phyloP scores from a whole-genome alignment of 1,139 yeast genomes.

The Taiozyma sp. region DNA sequence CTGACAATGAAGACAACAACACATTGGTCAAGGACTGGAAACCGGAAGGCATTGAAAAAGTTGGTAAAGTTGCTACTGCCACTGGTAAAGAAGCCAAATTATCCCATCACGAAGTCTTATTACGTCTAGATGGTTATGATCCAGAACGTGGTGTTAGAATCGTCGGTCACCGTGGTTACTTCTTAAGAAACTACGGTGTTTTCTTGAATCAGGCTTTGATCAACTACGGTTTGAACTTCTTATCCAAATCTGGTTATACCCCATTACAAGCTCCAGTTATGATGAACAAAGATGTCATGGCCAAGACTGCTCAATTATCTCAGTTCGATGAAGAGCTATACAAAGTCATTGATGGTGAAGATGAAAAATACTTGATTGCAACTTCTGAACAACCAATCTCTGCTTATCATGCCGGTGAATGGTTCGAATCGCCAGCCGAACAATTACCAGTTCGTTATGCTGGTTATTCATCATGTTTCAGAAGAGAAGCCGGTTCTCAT shows the following conservation, averaged over 20 bases:
- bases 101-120: slow-evolving; percentile 93
- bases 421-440: slow-evolving; percentile 98
- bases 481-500: slow-evolving; percentile 99
- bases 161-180: slow-evolving; percentile 98
- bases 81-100: slow-evolving; percentile 74
- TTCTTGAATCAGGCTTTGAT: slow-evolving; percentile 97
- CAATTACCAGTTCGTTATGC: slow-evolving; percentile 96
- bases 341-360: slow-evolving; percentile 95
- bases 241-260: slow-evolving; percentile 73
- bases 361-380: slow-evolving; percentile 96
- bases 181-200: slow-evolving; percentile 91
- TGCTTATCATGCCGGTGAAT: slow-evolving; percentile 95
- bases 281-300: slow-evolving; percentile 99
- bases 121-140: slow-evolving; percentile 95
- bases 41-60: slow-evolving; percentile 57
- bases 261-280: slow-evolving; percentile 98
- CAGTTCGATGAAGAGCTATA: slow-evolving; percentile 97
- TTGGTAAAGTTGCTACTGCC: slow-evolving; percentile 62
- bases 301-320: slow-evolving; percentile 97
- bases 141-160: slow-evolving; percentile 98
- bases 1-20: slow-evolving; percentile 87
- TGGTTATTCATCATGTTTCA: slow-evolving; percentile 97
- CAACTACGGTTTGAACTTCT: slow-evolving; percentile 87
- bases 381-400: slow-evolving; percentile 99
- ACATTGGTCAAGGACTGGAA: slow-evolving; percentile 85